phyloP scores from a whole-genome alignment of 78 protist genomes.

The Tieghemostelium lacteum region DNA sequence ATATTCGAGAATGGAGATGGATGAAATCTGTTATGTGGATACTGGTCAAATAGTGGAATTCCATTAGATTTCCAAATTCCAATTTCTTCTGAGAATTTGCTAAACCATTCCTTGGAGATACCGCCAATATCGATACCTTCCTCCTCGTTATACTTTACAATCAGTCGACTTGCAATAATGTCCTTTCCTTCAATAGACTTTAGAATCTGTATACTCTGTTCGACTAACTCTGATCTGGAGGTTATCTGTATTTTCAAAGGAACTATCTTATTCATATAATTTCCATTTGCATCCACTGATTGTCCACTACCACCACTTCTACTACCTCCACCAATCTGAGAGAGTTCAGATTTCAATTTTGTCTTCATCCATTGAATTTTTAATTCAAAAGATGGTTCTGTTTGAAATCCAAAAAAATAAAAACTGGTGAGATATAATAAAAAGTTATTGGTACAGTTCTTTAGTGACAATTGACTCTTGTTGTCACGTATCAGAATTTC shows the following conservation, averaged over 20 bases:
- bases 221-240: not conserved
- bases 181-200: slow-evolving; percentile 13
- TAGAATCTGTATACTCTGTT: slow-evolving; percentile 12
- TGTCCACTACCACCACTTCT: no score
- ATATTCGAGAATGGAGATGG: slow-evolving; percentile 67
- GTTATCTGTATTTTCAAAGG: slow-evolving; percentile 47
- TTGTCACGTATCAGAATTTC: slow-evolving; percentile 48
- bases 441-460: slow-evolving; percentile 5
- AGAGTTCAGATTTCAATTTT: not conserved
- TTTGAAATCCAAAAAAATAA: slow-evolving; percentile 39
- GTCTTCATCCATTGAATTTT: slow-evolving; percentile 39
- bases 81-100: slow-evolving; percentile 30
- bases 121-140: slow-evolving; percentile 78
- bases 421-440: slow-evolving; percentile 26
- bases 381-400: slow-evolving; percentile 61
- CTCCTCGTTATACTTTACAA: slow-evolving; percentile 56
- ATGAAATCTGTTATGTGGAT: not conserved
- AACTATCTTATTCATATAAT: not conserved
- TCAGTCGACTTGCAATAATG: slow-evolving; percentile 3
- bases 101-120: slow-evolving; percentile 71
- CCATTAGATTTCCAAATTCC: slow-evolving; percentile 19
- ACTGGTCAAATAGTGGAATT: slow-evolving; percentile 11
- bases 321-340: no score
- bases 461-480: slow-evolving; percentile 8
- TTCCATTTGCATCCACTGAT: not conserved